Evolutionary conservation across 345 rosid genomes (phyloP).

Genomic region (Eucalyptus cladocalyx): DNA sequence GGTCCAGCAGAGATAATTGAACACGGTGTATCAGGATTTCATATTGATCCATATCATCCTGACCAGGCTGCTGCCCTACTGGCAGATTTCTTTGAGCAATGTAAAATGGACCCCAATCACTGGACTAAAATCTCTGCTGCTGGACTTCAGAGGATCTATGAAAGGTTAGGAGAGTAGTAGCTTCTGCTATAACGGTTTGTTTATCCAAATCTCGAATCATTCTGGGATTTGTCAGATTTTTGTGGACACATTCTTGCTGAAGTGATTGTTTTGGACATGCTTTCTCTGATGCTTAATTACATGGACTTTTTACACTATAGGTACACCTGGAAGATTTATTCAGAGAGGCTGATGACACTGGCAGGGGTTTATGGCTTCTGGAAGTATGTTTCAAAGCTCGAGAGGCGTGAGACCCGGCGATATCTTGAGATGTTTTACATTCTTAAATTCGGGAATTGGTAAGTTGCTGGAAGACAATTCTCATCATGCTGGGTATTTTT

Average conservation of each 20-base stretch:
- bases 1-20: conserved; percentile 98
- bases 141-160: conserved; percentile 77
- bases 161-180: conserved; percentile 26
- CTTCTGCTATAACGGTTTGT: neutral
- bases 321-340: conserved; percentile 95
- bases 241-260: neutral
- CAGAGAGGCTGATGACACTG: conserved; percentile 83
- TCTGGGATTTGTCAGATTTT: neutral
- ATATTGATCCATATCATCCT: conserved; percentile 95
- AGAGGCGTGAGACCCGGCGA: conserved; percentile 82
- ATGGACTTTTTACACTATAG: conserved; percentile 13
- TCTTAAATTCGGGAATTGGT: conserved; percentile 92
- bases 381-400: conserved; percentile 86
- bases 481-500: neutral
- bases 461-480: neutral
- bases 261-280: neutral
- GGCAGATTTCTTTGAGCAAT: conserved; percentile 60
- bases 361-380: conserved; percentile 98
- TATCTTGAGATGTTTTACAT: conserved; percentile 99
- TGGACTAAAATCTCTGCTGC: conserved; percentile 75
- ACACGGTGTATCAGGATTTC: conserved; percentile 74
- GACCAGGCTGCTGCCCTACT: conserved; percentile 50
- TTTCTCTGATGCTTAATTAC: neutral
- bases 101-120: conserved; percentile 62
- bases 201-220: neutral